Conservation (phyloP, 176 grass and related monocot species). For the Thalia dealbata region DNA sequence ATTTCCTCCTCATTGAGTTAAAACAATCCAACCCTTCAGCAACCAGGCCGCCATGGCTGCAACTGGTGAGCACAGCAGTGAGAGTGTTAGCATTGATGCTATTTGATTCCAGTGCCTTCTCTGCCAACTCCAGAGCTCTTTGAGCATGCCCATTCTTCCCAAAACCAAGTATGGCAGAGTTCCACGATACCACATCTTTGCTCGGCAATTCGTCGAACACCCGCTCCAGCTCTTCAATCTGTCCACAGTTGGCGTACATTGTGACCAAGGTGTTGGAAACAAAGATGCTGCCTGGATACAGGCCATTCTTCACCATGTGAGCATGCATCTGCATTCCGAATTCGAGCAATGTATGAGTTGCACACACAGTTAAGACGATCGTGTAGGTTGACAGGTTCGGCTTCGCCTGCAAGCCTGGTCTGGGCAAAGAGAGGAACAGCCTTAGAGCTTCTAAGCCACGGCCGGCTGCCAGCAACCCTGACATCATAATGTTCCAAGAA, state of each 20-base stretch:
- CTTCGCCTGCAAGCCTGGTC: conserved; percentile 2
- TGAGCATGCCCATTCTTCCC: conserved; percentile 37
- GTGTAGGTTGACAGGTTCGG: conserved; percentile 29
- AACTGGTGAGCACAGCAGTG: conserved; percentile 36
- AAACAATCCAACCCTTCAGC: conserved; percentile 35
- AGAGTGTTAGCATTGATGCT: conserved; percentile 40
- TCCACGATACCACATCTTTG: conserved; percentile 36
- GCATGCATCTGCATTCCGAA: conserved; percentile 43
- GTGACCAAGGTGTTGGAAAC: conserved; percentile 43
- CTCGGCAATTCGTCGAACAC: conserved; percentile 33
- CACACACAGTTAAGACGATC: conserved; percentile 29
- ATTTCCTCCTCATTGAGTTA: conserved; percentile 29
- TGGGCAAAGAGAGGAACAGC: conserved; percentile 28
- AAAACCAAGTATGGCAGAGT: conserved; percentile 48
- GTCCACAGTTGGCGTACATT: conserved; percentile 45
- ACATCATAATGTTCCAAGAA: conserved; percentile 52
- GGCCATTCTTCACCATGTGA: conserved; percentile 16
- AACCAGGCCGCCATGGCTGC: conserved; percentile 38
- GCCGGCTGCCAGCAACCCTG: conserved; percentile 18
- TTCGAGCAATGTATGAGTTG: conserved; percentile 18
- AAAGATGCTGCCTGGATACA: conserved; percentile 19
- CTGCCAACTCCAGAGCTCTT: conserved; percentile 24
- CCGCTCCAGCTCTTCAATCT: conserved; percentile 17
- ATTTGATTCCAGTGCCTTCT: conserved; percentile 23
- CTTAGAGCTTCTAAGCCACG: conserved; percentile 23